Conservation (phyloP, 208 protist species). For the Acanthamoeba sp. region DNA sequence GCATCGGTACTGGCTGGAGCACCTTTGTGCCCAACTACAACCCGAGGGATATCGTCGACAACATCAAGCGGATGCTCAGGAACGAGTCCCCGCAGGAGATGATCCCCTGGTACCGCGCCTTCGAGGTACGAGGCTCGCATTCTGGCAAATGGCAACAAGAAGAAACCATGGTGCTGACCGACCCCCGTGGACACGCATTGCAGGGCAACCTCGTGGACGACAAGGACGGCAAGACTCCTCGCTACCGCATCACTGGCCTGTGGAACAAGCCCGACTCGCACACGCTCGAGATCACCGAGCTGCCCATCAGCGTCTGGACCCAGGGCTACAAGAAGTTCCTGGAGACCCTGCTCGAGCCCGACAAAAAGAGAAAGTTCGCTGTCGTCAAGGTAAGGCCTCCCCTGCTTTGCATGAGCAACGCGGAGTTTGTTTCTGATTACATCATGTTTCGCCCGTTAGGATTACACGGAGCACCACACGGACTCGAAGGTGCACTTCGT, state of each 20-base stretch:
- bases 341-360: constrained; percentile 92
- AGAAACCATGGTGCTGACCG: background rate
- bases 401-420: background rate
- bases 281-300: constrained; percentile 96
- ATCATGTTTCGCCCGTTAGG: constrained; percentile 9
- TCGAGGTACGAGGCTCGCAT: constrained; percentile 87
- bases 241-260: constrained; percentile 72
- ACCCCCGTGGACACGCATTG: background rate
- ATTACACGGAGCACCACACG: constrained; percentile 75
- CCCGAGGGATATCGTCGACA: constrained; percentile 95
- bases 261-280: constrained; percentile 82
- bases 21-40: constrained; percentile 99
- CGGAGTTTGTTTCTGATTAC: constrained; percentile 23
- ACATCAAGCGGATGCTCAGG: constrained; percentile 92
- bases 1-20: constrained; percentile 99
- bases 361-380: constrained; percentile 75
- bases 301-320: constrained; percentile 98
- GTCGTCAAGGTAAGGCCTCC: constrained; percentile 1
- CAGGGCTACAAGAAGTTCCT: constrained; percentile 95
- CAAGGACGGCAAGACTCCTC: constrained; percentile 65
- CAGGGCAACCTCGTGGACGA: constrained; percentile 51
- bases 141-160: no score
- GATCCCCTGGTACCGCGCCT: constrained; percentile 98
- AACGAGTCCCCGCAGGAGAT: constrained; percentile 91
- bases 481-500: constrained; percentile 77